These are phyloP conservation scores for Daldinia loculata DNA, from an alignment of 495 filamentous ascomycete species.

Conservation along the genomic window DNA sequence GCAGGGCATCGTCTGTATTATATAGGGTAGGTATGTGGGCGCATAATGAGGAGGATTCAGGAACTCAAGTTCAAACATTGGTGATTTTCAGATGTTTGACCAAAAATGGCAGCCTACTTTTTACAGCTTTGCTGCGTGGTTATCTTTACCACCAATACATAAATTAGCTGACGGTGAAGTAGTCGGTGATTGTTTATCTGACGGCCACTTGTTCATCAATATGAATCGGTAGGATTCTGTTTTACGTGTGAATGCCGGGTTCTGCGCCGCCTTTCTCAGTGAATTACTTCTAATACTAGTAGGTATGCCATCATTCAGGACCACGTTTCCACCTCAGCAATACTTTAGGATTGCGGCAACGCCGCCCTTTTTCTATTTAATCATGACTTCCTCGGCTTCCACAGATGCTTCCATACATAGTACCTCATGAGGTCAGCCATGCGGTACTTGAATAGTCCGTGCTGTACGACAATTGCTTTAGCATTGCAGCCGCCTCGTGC, in stretches of 20 bases:
- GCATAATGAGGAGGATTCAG: slow-evolving; percentile 29
- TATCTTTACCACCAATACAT: slow-evolving; percentile 1
- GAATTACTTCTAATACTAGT: slow-evolving; percentile 4
- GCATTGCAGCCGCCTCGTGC: slow-evolving; percentile 30
- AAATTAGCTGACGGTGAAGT: slow-evolving; percentile 17
- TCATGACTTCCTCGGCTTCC: background rate
- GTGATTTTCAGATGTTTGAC: slow-evolving; percentile 19
- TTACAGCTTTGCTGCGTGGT: background rate
- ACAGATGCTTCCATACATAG: slow-evolving; percentile 9
- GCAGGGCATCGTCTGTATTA: slow-evolving; percentile 5
- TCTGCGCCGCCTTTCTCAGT: slow-evolving; percentile 9
- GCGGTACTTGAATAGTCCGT: background rate
- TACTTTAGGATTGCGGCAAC: slow-evolving; percentile 25
- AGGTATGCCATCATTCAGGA: background rate
- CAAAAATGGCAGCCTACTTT: slow-evolving; percentile 21
- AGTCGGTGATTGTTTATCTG: background rate
- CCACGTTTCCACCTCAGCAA: slow-evolving; percentile 10
- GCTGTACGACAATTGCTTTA: slow-evolving; percentile 2
- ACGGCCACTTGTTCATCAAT: slow-evolving; percentile 4
- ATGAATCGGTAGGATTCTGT: slow-evolving; percentile 29
- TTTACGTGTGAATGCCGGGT: slow-evolving; percentile 4
- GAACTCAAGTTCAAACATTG: slow-evolving; percentile 35
- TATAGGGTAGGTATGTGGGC: background rate
- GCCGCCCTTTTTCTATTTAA: slow-evolving; percentile 13
- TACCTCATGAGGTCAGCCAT: background rate